Percentiles rank a stretch among this genome's conserved stretches.
Evolutionary conservation across 495 filamentous ascomycete species (phyloP).

Genomic region (Penicillium alfredii): DNA sequence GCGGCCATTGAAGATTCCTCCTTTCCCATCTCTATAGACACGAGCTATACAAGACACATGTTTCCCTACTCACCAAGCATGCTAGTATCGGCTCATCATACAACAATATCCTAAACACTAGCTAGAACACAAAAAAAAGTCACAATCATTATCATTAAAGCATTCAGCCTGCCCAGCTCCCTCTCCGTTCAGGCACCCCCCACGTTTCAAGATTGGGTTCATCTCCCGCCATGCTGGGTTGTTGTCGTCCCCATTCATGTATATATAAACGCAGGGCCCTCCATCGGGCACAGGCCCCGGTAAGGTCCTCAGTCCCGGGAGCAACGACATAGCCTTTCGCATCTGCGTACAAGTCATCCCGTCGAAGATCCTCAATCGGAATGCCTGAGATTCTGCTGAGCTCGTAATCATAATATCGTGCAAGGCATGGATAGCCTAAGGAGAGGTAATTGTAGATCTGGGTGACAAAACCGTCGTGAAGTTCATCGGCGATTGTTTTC

Average conservation of each 20-base stretch:
- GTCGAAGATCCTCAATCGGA: constrained; percentile 55
- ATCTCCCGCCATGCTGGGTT: constrained; percentile 55
- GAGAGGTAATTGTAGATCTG: constrained; percentile 96
- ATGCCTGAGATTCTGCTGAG: constrained; percentile 71
- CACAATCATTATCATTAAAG: too few species aligned
- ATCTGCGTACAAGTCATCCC: constrained; percentile 62
- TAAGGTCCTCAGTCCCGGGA: constrained; percentile 25
- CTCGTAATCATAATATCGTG: constrained; percentile 75
- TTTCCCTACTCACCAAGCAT: too few species aligned
- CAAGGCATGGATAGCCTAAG: constrained; percentile 79
- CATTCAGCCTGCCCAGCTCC: constrained; percentile 73
- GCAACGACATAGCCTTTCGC: constrained; percentile 62
- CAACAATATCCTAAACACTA: too few species aligned
- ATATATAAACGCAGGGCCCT: constrained; percentile 75
- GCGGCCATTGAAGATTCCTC: too few species aligned
- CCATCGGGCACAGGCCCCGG: constrained; percentile 63
- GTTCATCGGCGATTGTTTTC: constrained; percentile 57
- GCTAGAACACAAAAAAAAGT: too few species aligned
- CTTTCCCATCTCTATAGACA: too few species aligned
- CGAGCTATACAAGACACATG: too few species aligned
- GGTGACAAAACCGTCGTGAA: constrained; percentile 77
- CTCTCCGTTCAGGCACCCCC: constrained; percentile 67
- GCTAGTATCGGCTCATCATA: too few species aligned
- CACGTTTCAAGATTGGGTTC: constrained; percentile 52
- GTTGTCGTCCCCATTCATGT: constrained; percentile 76